Evolutionary conservation across 2,329 filamentous ascomycete genomes (phyloP).

Genomic region (Paraconiothyrium brasiliense): DNA sequence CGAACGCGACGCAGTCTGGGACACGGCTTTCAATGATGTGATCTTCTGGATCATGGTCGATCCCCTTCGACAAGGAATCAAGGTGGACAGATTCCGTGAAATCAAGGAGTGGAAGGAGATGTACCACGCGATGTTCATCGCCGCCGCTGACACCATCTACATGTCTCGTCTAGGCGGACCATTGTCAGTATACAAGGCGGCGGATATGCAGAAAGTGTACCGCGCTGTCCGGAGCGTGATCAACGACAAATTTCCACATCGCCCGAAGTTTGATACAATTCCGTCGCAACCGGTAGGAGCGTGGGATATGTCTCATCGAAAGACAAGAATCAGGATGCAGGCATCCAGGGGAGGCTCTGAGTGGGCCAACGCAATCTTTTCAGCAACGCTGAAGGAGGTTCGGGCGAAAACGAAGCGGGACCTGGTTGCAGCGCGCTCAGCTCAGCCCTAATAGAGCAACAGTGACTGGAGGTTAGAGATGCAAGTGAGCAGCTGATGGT

Average conservation of each 20-base stretch:
- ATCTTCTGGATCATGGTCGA: neutral
- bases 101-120: neutral
- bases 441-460: too few relatives aligned
- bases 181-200: too few relatives aligned
- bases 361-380: too few relatives aligned
- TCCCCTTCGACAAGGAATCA: neutral
- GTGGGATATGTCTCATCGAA: neutral
- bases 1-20: neutral
- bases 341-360: too few relatives aligned
- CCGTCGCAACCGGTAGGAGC: neutral
- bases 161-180: neutral
- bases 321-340: neutral
- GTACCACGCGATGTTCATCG: neutral
- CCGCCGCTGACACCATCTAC: neutral
- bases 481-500: too few relatives aligned
- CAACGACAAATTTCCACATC: neutral
- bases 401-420: too few relatives aligned
- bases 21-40: neutral
- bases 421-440: too few relatives aligned
- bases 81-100: neutral
- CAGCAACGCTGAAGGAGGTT: too few relatives aligned
- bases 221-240: neutral
- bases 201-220: neutral
- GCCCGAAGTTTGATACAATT: neutral
- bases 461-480: too few relatives aligned